phyloP scores from a whole-genome alignment of 176 grass and related monocot genomes.

The Melocanna baccifera region DNA sequence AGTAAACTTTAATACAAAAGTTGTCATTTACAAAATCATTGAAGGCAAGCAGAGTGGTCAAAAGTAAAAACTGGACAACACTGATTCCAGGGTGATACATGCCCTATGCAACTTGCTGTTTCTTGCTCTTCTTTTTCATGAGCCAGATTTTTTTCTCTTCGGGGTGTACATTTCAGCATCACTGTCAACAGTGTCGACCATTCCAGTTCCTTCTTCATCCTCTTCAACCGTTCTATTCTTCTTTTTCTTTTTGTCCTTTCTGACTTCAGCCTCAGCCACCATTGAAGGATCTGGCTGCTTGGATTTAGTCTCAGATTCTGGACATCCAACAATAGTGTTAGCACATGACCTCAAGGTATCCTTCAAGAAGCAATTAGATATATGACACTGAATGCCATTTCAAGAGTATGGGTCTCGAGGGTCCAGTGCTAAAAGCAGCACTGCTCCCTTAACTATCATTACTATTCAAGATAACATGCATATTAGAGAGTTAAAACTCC shows the following conservation, averaged over 20 bases:
- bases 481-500: neutral
- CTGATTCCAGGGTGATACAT: neutral
- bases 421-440: neutral
- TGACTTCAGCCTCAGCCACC: constrained; percentile 33
- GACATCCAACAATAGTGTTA: constrained; percentile 24
- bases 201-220: constrained; percentile 31
- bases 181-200: constrained; percentile 23
- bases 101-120: constrained; percentile 41
- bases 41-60: neutral
- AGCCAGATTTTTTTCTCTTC: constrained; percentile 58
- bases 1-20: neutral
- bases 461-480: neutral
- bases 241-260: constrained; percentile 35
- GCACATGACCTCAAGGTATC: neutral
- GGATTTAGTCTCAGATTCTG: constrained; percentile 48
- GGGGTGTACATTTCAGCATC: constrained; percentile 37
- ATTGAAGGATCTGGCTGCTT: constrained; percentile 14
- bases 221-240: constrained; percentile 39
- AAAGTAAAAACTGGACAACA: neutral
- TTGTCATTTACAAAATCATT: constrained; percentile 22
- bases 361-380: constrained; percentile 2
- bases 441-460: neutral
- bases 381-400: neutral
- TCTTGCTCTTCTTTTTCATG: constrained; percentile 57
- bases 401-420: neutral